Percentiles rank a stretch among this genome's conserved stretches.
phyloP scores from a whole-genome alignment of 73 alveolate species.

The Uronychia binucleata region DNA sequence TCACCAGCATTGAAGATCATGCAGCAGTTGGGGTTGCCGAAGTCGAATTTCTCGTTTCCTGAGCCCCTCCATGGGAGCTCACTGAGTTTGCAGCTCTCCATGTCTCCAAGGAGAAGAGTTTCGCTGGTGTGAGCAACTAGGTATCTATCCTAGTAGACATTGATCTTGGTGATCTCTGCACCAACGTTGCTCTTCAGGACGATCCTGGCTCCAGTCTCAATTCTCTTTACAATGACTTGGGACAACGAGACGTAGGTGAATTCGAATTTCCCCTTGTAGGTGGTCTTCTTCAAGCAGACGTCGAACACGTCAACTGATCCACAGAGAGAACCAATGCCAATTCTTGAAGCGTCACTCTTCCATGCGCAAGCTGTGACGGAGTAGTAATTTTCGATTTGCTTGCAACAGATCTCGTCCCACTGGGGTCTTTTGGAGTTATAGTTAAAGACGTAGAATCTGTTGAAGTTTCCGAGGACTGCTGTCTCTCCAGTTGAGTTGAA shows the following conservation, averaged over 20 bases:
- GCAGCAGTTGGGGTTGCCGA: constrained; percentile 97
- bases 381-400: constrained; percentile 96
- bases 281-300: constrained; percentile 93
- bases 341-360: constrained; percentile 98
- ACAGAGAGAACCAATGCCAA: constrained; percentile 97
- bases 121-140: constrained; percentile 97
- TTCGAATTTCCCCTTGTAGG: constrained; percentile 98
- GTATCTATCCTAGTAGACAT: constrained; percentile 96
- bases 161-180: constrained; percentile 97
- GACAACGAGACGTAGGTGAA: constrained; percentile 98
- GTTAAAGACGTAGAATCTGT: constrained; percentile 92
- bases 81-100: constrained; percentile 92
- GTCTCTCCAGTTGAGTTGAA: constrained; percentile 99
- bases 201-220: constrained; percentile 83
- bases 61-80: constrained; percentile 96
- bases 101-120: constrained; percentile 97
- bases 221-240: constrained; percentile 92
- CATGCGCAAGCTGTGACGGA: constrained; percentile 98
- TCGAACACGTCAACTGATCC: constrained; percentile 98
- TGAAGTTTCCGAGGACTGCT: constrained; percentile 98
- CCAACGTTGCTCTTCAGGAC: constrained; percentile 89
- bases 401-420: constrained; percentile 97
- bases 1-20: constrained; percentile 99
- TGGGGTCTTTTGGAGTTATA: constrained; percentile 95
- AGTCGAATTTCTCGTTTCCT: constrained; percentile 98